Evolutionary conservation across 2,329 filamentous ascomycete species (phyloP).

Genomic region (Cyclaneusma minus): DNA sequence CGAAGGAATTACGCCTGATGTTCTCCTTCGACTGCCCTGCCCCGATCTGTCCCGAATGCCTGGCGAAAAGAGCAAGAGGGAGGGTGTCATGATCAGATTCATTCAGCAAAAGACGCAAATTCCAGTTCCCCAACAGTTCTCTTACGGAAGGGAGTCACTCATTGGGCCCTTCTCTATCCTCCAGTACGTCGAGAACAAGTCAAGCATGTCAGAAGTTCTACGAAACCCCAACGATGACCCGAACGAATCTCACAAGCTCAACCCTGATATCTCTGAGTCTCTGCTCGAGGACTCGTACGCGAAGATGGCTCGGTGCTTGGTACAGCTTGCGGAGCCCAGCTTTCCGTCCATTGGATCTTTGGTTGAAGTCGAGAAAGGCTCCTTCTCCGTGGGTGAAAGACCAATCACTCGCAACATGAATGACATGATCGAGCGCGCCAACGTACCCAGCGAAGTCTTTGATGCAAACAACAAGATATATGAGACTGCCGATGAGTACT

Average conservation of each 20-base stretch:
- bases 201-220: not conserved
- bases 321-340: slow-evolving; percentile 6
- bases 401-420: slow-evolving; percentile 9
- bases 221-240: not conserved
- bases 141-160: not conserved
- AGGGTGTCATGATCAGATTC: too few relatives aligned
- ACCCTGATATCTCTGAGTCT: slow-evolving; percentile 6
- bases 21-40: too few relatives aligned
- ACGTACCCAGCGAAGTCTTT: slow-evolving; percentile 7
- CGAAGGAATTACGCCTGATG: too few relatives aligned
- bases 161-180: not conserved
- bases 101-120: too few relatives aligned
- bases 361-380: slow-evolving; percentile 1
- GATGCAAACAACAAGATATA: slow-evolving; percentile 5
- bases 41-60: too few relatives aligned
- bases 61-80: too few relatives aligned
- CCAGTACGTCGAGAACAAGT: not conserved
- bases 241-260: not conserved
- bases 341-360: slow-evolving; percentile 9
- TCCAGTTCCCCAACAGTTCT: not conserved
- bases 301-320: slow-evolving; percentile 6
- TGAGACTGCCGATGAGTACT: slow-evolving; percentile 5
- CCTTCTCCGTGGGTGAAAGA: slow-evolving; percentile 4
- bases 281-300: slow-evolving; percentile 5
- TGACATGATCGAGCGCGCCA: slow-evolving; percentile 2